Base-by-base conservation (phyloP, 2,329 filamentous ascomycete genomes). In the Curvularia hawaiiensis region DNA sequence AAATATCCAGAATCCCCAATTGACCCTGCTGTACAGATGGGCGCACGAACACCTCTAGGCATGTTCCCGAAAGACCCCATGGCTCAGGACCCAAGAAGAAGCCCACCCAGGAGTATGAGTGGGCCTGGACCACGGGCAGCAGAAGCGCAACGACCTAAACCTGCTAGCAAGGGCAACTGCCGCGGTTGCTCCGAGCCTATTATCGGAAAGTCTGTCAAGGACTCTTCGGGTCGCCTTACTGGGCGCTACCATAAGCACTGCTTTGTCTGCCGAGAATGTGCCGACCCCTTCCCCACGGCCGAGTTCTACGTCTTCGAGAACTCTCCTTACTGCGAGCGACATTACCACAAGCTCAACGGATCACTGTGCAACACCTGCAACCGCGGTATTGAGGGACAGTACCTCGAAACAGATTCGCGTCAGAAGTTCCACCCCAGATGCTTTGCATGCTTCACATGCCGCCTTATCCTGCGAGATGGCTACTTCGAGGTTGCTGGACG, bases 161-260 rank as follows among this genome's bases (percentile, higher is more conserved):
- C 77, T 11, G 75, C 80, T 1, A 84, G 84, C 16, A 89, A 91
- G 54, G 91, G 91, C 2, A 86, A 86, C 61, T 99, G 95, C 79
- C 91, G 92, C 69, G 90, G 91, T 1, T 99, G 95, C 75, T 82
- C 85, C 3, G 80, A 89, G 45, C 80, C 84, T 7, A 98, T 99
- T 67, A 85, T 87, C 44, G 94, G 92, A 20, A 98, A 97, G 78
- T 97, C 92, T 1, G 88, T 99, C 56, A 96, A 94, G 33, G 96
- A 92, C 14, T 92, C 92, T 0, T 95, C 97, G 68, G 95, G 95
- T 16, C 88, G 93, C 24, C 82, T 99, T 24, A 96, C 91, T 0
- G 95, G 95, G 10, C 89, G 92, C 62, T 99, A 97, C 76, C 95
- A 99, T 82, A 96, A 96, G 75, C 85, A 89, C 4, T 99, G 94